These are phyloP conservation scores for Arabis alpina DNA, from an alignment of 345 rosid species.

Conservation along the genomic window DNA sequence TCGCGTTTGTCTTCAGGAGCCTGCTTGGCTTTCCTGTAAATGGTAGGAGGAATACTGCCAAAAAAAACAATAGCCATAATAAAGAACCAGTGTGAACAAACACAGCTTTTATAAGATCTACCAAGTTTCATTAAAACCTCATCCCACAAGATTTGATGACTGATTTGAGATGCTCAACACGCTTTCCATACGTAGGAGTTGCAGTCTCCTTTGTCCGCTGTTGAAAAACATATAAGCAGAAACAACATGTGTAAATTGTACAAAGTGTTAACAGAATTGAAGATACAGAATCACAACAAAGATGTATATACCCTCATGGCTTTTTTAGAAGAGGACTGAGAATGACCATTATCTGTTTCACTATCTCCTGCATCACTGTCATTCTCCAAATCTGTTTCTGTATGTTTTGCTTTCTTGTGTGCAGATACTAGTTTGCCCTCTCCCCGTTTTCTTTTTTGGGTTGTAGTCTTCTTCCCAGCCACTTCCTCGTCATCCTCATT, in stretches of 20 bases:
- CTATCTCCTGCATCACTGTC: slow-evolving; percentile 53
- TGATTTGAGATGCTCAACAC: slow-evolving; percentile 81
- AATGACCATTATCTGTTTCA: slow-evolving; percentile 36
- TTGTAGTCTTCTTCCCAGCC: slow-evolving; percentile 46
- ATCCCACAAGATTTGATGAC: slow-evolving; percentile 84
- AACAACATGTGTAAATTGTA: slow-evolving; percentile 23
- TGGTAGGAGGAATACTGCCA: slow-evolving; percentile 72
- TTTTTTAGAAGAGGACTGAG: slow-evolving; percentile 39
- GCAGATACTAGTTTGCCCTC: slow-evolving; percentile 51
- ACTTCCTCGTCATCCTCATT: slow-evolving; percentile 48
- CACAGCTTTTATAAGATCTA: slow-evolving; percentile 14
- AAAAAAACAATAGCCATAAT: background rate
- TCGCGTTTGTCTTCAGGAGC: slow-evolving; percentile 83
- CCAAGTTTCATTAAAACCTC: slow-evolving; percentile 56
- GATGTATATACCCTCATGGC: slow-evolving; percentile 51
- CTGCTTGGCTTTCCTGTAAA: slow-evolving; percentile 89
- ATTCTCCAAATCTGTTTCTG: slow-evolving; percentile 46
- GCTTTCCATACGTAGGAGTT: slow-evolving; percentile 71
- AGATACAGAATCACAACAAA: slow-evolving; percentile 18
- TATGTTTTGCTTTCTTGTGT: slow-evolving; percentile 58
- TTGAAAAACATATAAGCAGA: slow-evolving; percentile 31
- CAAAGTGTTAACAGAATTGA: background rate
- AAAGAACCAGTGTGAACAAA: slow-evolving; percentile 16
- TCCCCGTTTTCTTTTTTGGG: slow-evolving; percentile 59
- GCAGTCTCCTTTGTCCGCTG: slow-evolving; percentile 72